Conservation (phyloP, 768 basidiomycete genomes). For the Strobilomyces confusus region DNA sequence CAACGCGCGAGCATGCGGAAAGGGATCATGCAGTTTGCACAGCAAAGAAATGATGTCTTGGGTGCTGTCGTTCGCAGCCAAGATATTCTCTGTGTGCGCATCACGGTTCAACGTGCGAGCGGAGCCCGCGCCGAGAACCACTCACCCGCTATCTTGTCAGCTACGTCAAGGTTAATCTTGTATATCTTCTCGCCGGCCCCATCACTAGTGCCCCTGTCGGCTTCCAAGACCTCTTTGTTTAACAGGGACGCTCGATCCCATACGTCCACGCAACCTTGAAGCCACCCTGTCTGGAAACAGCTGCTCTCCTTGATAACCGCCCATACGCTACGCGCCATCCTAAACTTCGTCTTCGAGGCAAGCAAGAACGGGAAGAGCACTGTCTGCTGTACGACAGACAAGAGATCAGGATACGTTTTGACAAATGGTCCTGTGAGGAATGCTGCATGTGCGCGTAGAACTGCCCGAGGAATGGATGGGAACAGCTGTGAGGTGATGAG, state of each 20-base stretch:
- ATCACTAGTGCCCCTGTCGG: slow-evolving; percentile 29
- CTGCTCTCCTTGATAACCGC: slow-evolving; percentile 47
- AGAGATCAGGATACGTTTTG: slow-evolving; percentile 25
- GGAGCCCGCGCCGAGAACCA: background rate
- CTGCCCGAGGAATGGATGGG: slow-evolving; percentile 42
- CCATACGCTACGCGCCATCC: slow-evolving; percentile 68
- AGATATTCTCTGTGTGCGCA: slow-evolving; percentile 54
- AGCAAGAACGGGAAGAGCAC: slow-evolving; percentile 72
- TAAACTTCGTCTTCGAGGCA: slow-evolving; percentile 67
- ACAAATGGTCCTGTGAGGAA: slow-evolving; percentile 53
- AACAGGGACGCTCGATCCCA: slow-evolving; percentile 33
- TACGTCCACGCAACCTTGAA: slow-evolving; percentile 51
- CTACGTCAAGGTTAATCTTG: slow-evolving; percentile 50
- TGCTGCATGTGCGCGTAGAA: slow-evolving; percentile 51
- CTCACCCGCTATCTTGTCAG: slow-evolving; percentile 63
- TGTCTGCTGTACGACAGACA: slow-evolving; percentile 40
- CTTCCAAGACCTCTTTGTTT: slow-evolving; percentile 25
- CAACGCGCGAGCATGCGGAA: slow-evolving; percentile 52
- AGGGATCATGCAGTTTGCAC: slow-evolving; percentile 43
- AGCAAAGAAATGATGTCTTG: slow-evolving; percentile 49
- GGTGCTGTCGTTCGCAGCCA: slow-evolving; percentile 43
- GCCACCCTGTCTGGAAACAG: slow-evolving; percentile 36
- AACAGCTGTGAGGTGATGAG: slow-evolving; percentile 22
- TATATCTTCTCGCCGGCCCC: slow-evolving; percentile 43
- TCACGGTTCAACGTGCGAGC: background rate